phyloP scores from a whole-genome alignment of 805 yeast genomes.

The Candida pseudofarinosa region DNA sequence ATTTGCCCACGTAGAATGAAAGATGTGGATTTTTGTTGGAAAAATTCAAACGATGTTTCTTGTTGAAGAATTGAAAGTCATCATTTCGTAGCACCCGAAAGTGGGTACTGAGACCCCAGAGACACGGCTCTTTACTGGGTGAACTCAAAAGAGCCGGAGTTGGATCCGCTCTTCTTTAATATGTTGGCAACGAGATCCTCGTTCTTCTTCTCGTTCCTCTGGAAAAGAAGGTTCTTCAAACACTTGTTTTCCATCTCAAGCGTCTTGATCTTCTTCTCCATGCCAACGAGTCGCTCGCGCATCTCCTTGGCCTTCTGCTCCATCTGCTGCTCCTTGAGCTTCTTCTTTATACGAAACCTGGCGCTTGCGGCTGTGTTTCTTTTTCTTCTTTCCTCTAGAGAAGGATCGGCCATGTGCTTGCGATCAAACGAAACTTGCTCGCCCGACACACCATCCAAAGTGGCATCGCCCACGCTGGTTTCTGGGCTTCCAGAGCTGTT shows the following conservation, averaged over 20 bases:
- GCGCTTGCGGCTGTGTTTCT: conserved; percentile 95
- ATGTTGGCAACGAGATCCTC: conserved; percentile 50
- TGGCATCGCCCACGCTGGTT: neutral
- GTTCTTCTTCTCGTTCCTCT: conserved; percentile 61
- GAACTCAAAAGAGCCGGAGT: conserved; percentile 27
- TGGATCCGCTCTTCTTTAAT: conserved; percentile 43
- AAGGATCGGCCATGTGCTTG: conserved; percentile 10
- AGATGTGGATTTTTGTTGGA: conserved; percentile 16
- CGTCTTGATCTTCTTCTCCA: conserved; percentile 75
- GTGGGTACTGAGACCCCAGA: neutral
- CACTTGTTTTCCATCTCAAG: conserved; percentile 91
- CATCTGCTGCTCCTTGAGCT: conserved; percentile 87
- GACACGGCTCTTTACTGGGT: conserved; percentile 19
- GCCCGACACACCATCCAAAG: neutral
- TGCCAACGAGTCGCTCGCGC: conserved; percentile 56
- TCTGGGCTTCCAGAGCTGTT: neutral
- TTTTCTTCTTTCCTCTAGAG: conserved; percentile 69
- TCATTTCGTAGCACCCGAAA: conserved; percentile 7
- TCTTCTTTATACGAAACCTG: conserved; percentile 87
- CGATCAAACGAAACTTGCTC: neutral
- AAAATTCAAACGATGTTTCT: conserved; percentile 8
- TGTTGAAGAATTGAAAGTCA: conserved; percentile 19
- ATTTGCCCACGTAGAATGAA: neutral
- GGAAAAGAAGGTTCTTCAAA: conserved; percentile 76
- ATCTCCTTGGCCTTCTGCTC: conserved; percentile 72